Conservation (phyloP, 2,329 filamentous ascomycete species). For the Cryphonectria radicalis region DNA sequence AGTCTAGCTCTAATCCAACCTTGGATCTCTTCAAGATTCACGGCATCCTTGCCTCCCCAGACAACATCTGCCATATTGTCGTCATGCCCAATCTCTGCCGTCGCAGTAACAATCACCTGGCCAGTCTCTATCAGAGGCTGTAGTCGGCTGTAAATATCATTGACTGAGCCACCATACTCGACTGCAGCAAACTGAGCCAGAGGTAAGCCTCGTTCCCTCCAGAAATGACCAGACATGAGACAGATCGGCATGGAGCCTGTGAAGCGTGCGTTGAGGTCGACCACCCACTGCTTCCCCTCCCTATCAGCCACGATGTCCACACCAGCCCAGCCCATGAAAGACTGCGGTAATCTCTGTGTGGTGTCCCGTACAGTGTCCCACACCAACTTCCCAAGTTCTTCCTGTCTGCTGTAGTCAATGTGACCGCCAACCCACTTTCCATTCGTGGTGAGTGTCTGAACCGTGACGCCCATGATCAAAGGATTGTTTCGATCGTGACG, state of each 20-base stretch:
- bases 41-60: conserved; percentile 31
- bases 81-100: conserved; percentile 29
- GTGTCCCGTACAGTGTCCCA: conserved; percentile 32
- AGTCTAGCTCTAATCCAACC: conserved; percentile 24
- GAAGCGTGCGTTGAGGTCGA: conserved; percentile 35
- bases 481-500: conserved; percentile 30
- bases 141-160: conserved; percentile 31
- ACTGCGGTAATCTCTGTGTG: conserved; percentile 28
- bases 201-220: conserved; percentile 29
- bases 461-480: conserved; percentile 32
- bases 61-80: conserved; percentile 34
- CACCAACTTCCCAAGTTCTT: conserved; percentile 26
- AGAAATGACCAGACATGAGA: conserved; percentile 34
- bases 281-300: conserved; percentile 32
- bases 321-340: conserved; percentile 34
- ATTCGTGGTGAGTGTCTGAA: conserved; percentile 31
- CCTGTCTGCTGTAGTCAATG: conserved; percentile 34
- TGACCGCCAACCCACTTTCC: conserved; percentile 34
- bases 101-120: conserved; percentile 32
- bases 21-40: conserved; percentile 28
- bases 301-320: conserved; percentile 33
- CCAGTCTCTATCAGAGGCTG: conserved; percentile 27
- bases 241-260: conserved; percentile 36
- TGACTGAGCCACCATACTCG: conserved; percentile 29
- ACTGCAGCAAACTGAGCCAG: conserved; percentile 34